Conservation (phyloP, 371 early-diverging fungal genomes). For the Mortierella sp. region DNA sequence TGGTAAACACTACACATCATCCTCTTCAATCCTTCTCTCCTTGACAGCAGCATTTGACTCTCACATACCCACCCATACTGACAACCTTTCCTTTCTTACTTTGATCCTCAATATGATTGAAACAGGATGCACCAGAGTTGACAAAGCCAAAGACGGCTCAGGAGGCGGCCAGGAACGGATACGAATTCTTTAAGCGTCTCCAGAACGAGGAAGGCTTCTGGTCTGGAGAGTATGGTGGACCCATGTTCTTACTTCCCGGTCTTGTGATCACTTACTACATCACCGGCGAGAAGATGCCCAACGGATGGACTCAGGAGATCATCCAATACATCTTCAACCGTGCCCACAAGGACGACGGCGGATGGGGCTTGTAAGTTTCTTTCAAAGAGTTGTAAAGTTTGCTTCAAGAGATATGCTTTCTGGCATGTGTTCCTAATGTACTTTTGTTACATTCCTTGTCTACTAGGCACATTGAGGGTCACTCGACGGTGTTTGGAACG, state of each 20-base stretch:
- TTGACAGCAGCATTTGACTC: too few relatives aligned
- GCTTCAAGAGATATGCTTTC: too few relatives aligned
- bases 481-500: slow-evolving; percentile 96
- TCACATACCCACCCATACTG: background rate
- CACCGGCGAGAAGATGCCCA: slow-evolving; percentile 76
- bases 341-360: slow-evolving; percentile 90
- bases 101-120: background rate
- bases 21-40: too few relatives aligned
- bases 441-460: background rate
- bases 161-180: slow-evolving; percentile 90
- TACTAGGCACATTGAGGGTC: slow-evolving; percentile 90
- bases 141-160: slow-evolving; percentile 74
- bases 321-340: slow-evolving; percentile 90
- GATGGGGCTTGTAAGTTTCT: slow-evolving; percentile 89
- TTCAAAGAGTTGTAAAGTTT: background rate
- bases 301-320: slow-evolving; percentile 80
- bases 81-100: background rate
- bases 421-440: background rate
- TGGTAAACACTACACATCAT: slow-evolving; percentile 58
- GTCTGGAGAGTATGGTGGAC: slow-evolving; percentile 98
- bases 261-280: slow-evolving; percentile 89
- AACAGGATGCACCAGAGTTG: slow-evolving; percentile 64
- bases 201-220: slow-evolving; percentile 98
- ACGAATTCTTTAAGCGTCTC: slow-evolving; percentile 86
- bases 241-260: slow-evolving; percentile 96